Base-by-base conservation (phyloP, 176 grass and related monocot species). In the Aechmea fasciata region DNA sequence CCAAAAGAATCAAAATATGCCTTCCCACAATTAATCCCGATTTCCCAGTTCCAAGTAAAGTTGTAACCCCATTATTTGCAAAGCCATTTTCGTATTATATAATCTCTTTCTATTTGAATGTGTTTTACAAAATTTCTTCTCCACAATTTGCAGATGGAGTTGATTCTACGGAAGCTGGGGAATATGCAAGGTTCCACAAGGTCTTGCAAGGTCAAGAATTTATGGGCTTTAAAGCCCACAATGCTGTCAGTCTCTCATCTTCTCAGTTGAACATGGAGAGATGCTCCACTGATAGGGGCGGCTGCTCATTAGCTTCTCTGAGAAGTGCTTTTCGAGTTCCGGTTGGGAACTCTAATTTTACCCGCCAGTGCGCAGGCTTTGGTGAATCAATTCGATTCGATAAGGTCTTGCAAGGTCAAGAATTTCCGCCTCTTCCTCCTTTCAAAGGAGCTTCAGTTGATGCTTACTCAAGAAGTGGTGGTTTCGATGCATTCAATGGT, bases 131-230 rank as follows among this genome's bases (percentile, higher is more conserved):
- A 19, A 69, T 14, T 64, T 74, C 10, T n/a, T 47, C 57, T 23
- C 41, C 7, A 88, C 73, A 73, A 18, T 10, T 72, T 90, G 69
- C 49, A 99, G 94, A 87, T 85, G 94, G 82, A 78, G 87, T 66
- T 85, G 80, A 52, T 73, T 68, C 19, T 77, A 65, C 72, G 1
- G 87, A 80, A 79, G 73, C 85, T 1, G 71, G 85, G 94, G 82
- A 83, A 83, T 70, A 74, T 50, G 74, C 73, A 84, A 70, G 25
- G 64, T 90, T 83, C 84, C 82, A 82, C 77, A 77, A 84, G 94
- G 94, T 97, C 94, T 99, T 99, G 94, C 94, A 93, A 99, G 89
- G 94, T 99, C 94, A 99, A 99, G 94, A 99, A 99, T 88, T 93
- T 68, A 75, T 61, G 88, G 70, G 73, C 68, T 67, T 85, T 77